phyloP scores from a whole-genome alignment of 768 basidiomycete species.

The Lentinula sp. region DNA sequence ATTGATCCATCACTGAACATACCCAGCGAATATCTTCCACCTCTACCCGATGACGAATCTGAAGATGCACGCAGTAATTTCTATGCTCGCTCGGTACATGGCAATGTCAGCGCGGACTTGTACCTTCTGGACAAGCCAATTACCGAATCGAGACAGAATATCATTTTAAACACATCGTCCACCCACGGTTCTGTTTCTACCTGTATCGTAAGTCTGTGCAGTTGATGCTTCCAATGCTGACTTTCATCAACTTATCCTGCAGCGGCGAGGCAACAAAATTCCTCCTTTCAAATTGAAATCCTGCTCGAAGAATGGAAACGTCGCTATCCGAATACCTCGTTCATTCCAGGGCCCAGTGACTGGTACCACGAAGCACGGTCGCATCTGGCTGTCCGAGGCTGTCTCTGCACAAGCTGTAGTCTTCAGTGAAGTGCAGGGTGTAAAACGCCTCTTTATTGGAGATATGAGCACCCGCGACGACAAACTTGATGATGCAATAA shows the following conservation, averaged over 20 bases:
- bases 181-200: conserved; percentile 22
- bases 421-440: conserved; percentile 25
- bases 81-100: conserved; percentile 23
- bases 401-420: conserved; percentile 18
- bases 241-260: background rate
- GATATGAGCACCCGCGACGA: conserved; percentile 18
- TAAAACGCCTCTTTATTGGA: conserved; percentile 30
- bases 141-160: background rate
- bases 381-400: conserved; percentile 22
- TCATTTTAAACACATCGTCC: conserved; percentile 13
- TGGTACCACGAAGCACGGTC: conserved; percentile 22
- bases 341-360: conserved; percentile 30
- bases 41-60: conserved; percentile 26
- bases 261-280: conserved; percentile 9
- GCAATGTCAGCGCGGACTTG: conserved; percentile 32
- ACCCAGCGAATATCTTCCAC: conserved; percentile 31
- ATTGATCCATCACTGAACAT: conserved; percentile 36
- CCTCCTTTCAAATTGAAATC: conserved; percentile 18
- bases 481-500: conserved; percentile 31
- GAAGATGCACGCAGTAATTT: conserved; percentile 36
- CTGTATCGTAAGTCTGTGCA: conserved; percentile 14
- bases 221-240: background rate
- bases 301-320: conserved; percentile 21
- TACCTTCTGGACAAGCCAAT: conserved; percentile 21
- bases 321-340: conserved; percentile 31